Evolutionary conservation across 768 basidiomycete genomes (phyloP).

Genomic region (Tricholoma matsutake): DNA sequence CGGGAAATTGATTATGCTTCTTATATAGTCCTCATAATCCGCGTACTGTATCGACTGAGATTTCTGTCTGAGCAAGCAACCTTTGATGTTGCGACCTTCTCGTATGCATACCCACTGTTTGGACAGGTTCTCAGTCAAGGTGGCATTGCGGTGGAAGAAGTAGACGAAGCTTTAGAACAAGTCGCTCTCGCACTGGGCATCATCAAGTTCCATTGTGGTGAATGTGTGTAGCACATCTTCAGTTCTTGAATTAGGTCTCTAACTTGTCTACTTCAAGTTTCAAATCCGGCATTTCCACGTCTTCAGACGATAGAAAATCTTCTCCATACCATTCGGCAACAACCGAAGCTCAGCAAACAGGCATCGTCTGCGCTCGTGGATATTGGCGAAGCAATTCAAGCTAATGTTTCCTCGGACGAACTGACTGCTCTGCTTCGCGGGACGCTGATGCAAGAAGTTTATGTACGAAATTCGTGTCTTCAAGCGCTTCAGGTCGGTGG

Average conservation of each 20-base stretch:
- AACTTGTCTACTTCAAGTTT: constrained; percentile 43
- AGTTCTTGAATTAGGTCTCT: neutral
- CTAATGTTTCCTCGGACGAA: constrained; percentile 62
- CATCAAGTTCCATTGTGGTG: constrained; percentile 65
- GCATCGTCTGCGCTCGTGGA: constrained; percentile 79
- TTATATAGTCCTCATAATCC: constrained; percentile 64
- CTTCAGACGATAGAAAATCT: constrained; percentile 64
- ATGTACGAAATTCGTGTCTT: constrained; percentile 85
- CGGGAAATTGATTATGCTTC: constrained; percentile 2
- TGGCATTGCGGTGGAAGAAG: constrained; percentile 61
- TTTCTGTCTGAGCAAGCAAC: constrained; percentile 77
- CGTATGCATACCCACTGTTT: constrained; percentile 76
- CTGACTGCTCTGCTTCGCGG: constrained; percentile 64
- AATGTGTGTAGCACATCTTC: constrained; percentile 51
- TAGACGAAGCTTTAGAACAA: constrained; percentile 77
- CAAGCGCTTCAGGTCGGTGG: constrained; percentile 76
- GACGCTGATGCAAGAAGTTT: constrained; percentile 80
- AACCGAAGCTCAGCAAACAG: constrained; percentile 81
- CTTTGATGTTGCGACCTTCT: constrained; percentile 84
- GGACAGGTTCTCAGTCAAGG: constrained; percentile 64
- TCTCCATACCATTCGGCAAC: constrained; percentile 67
- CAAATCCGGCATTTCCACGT: constrained; percentile 71
- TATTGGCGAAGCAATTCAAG: constrained; percentile 74
- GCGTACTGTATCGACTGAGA: constrained; percentile 82
- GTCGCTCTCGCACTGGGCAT: constrained; percentile 70